Percentiles rank a stretch among this genome's conserved stretches.
phyloP scores from a whole-genome alignment of 2,329 filamentous ascomycete species.

The Anisogramma anomala region DNA sequence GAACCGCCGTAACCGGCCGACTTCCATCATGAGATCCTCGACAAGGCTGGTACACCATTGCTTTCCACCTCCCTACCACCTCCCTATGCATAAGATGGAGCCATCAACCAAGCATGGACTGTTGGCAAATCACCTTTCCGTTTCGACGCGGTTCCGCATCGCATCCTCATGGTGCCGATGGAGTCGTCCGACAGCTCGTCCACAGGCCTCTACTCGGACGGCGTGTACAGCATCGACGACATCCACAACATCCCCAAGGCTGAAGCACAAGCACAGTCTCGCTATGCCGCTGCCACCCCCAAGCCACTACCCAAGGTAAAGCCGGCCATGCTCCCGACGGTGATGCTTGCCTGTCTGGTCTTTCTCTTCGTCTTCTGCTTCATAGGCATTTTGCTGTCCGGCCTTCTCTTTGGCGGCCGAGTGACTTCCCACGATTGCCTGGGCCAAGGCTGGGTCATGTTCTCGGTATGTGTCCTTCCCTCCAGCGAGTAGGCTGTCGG shows the following conservation, averaged over 20 bases:
- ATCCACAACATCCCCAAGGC: too few species aligned
- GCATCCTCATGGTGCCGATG: constrained; percentile 7
- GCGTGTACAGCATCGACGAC: constrained; percentile 10
- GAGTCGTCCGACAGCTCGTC: constrained; percentile 4
- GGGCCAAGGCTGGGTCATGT: constrained; percentile 14
- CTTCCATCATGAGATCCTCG: constrained; percentile 7
- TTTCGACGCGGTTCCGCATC: neutral
- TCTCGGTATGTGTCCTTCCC: constrained; percentile 7
- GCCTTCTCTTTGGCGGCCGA: constrained; percentile 9
- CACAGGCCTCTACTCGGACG: constrained; percentile 6
- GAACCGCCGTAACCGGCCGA: too few species aligned
- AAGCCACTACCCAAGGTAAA: neutral
- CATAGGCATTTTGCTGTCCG: constrained; percentile 9
- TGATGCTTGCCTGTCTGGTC: constrained; percentile 4
- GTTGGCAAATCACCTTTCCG: too few species aligned
- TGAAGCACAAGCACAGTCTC: constrained; percentile 4
- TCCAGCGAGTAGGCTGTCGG: neutral
- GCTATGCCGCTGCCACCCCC: neutral
- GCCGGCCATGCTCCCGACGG: constrained; percentile 1
- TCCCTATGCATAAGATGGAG: constrained; percentile 7
- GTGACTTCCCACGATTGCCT: constrained; percentile 8
- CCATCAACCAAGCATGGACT: neutral
- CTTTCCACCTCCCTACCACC: neutral
- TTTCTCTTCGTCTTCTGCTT: constrained; percentile 12
- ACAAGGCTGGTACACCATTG: constrained; percentile 6